Percentiles rank a stretch among this genome's conserved stretches.
These are phyloP conservation scores for Alnus rubra DNA, from an alignment of 306 rosid species.

Conservation along the genomic window DNA sequence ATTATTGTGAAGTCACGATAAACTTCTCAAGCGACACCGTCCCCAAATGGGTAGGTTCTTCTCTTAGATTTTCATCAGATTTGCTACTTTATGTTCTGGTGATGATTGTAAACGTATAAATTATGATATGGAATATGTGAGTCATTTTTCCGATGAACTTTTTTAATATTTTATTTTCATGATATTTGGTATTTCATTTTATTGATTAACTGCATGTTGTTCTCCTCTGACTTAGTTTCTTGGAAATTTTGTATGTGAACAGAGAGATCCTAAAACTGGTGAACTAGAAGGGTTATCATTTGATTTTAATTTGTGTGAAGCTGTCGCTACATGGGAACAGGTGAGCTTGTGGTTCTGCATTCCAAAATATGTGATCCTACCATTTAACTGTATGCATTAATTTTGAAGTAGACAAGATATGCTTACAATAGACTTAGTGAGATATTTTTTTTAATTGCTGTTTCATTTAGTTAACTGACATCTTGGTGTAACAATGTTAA, in stretches of 20 bases:
- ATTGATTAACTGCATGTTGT: background rate
- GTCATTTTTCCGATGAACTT: slow-evolving; percentile 13
- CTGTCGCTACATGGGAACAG: slow-evolving; percentile 98
- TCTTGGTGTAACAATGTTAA: background rate
- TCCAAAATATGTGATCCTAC: slow-evolving; percentile 4
- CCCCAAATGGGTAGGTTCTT: slow-evolving; percentile 84
- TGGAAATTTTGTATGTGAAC: slow-evolving; percentile 38
- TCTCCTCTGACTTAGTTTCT: slow-evolving; percentile 14
- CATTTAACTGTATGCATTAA: background rate
- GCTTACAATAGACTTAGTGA: slow-evolving; percentile 13
- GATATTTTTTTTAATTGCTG: slow-evolving; percentile 13
- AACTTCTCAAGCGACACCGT: slow-evolving; percentile 74
- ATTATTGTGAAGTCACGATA: slow-evolving; percentile 71
- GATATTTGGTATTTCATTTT: background rate
- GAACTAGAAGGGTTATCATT: slow-evolving; percentile 87
- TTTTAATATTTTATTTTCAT: background rate
- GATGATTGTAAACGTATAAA: slow-evolving; percentile 19
- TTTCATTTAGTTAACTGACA: slow-evolving; percentile 6
- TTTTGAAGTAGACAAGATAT: background rate
- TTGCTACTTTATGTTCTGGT: slow-evolving; percentile 8
- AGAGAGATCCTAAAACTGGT: slow-evolving; percentile 89
- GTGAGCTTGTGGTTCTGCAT: slow-evolving; percentile 39
- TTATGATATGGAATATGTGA: background rate
- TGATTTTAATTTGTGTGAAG: slow-evolving; percentile 88
- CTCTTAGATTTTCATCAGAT: slow-evolving; percentile 8